Conservation (phyloP, 805 yeast genomes). For the Cyberlindnera euphorbiae region DNA sequence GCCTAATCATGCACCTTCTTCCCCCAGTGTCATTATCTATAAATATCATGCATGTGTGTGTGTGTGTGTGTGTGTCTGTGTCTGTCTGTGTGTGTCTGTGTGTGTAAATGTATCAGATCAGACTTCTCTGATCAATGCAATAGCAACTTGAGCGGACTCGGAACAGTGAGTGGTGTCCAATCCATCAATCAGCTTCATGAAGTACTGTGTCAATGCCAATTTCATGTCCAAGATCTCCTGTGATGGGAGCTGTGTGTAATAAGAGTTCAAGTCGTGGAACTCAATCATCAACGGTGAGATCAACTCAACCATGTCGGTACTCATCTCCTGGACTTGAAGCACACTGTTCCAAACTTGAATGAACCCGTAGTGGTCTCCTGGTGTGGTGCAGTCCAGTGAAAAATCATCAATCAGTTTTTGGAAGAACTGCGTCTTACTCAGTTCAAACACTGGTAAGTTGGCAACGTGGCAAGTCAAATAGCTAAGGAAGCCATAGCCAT, state of each 20-base stretch:
- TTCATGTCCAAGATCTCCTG: conserved; percentile 29
- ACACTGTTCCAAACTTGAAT: conserved; percentile 27
- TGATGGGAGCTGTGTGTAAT: conserved; percentile 24
- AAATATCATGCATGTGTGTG: too few species aligned
- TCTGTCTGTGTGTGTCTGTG: neutral
- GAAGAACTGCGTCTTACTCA: conserved; percentile 30
- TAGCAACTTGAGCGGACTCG: conserved; percentile 14
- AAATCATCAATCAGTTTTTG: conserved; percentile 19
- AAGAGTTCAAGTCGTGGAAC: conserved; percentile 32
- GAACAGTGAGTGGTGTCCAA: conserved; percentile 6
- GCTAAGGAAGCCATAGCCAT: conserved; percentile 29
- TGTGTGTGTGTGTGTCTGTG: too few species aligned
- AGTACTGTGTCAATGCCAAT: conserved; percentile 25
- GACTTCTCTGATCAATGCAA: conserved; percentile 14
- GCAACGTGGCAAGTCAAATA: conserved; percentile 14
- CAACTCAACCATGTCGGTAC: conserved; percentile 24
- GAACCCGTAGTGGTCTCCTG: conserved; percentile 28
- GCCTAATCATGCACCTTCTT: too few species aligned
- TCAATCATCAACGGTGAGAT: conserved; percentile 32
- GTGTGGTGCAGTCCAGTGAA: conserved; percentile 8
- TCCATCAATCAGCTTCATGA: conserved; percentile 6
- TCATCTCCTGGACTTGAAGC: conserved; percentile 22
- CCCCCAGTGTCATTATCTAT: too few species aligned
- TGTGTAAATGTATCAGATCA: conserved; percentile 1
- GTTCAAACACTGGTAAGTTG: conserved; percentile 20